Evolutionary conservation across 73 alveolate species (phyloP), one percentile per base, ranked within the genome.

Genomic region (Stentor roeselii): DNA sequence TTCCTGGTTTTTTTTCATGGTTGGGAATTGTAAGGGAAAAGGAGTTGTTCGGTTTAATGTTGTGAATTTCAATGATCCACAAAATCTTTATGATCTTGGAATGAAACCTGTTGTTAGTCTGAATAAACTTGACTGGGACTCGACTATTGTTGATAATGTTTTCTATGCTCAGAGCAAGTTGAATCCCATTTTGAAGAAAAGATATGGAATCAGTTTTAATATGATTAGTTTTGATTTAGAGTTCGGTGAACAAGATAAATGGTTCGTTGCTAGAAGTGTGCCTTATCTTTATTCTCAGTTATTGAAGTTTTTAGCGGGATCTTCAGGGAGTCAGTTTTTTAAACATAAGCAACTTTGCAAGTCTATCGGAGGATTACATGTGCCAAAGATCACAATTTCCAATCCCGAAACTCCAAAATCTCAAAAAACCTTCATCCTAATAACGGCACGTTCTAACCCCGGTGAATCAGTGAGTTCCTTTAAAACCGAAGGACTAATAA

Each of bases 1-100:
- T 42, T 41, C 75, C 34, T 85, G 91, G 91, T 85, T 85, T 50
- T 78, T 59, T 82, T 85, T 85, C 41, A 15, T 38, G 15, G 91
- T 76, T 0, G 50, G 60, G 78, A 85, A 85, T 78, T 50, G 67
- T 50, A 0, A 41, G 6, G 76, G 78, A 59, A 78, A 39, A 14
- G 37, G 58, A 42, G 76, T 60, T 3, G 82, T 78, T 0, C 11
- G 38, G 60, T 85, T 85, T 40, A 76, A 85, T 78, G 84, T 85
- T 0, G 42, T 85, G 87, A 85, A 85, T 59, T 78, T 85, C 38
- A 85, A 76, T 50, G 59, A 76, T 42, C 59, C 34, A 42, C 41
- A 75, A 31, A 34, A n/a, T 50, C 74, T 85, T 3, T 41, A 34
- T 36, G 14, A 36, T 1, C 39, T 31, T 30, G 91, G 84, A 77